Evolutionary conservation across 257 asterid genomes (phyloP).

Genomic region (Gardenia jasminoides): DNA sequence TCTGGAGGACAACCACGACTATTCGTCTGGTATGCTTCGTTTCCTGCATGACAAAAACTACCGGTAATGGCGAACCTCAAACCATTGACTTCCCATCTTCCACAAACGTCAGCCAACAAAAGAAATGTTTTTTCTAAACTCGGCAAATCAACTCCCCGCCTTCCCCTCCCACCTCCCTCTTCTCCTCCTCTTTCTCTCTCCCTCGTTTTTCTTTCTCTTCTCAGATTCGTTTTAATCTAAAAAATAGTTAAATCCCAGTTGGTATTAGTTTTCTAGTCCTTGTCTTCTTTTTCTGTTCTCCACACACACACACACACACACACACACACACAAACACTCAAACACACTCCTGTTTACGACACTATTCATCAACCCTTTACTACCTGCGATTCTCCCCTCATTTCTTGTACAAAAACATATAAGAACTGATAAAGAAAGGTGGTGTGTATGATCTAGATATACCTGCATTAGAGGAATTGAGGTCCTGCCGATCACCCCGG

Average conservation of each 20-base stretch:
- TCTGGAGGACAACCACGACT: neutral
- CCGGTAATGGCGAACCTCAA: conserved; percentile 9
- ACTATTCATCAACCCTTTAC: neutral
- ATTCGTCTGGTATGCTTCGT: neutral
- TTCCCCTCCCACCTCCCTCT: conserved; percentile 11
- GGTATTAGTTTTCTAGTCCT: neutral
- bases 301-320: neutral
- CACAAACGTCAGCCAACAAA: conserved; percentile 22
- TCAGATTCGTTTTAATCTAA: neutral
- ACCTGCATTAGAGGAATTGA: conserved; percentile 22
- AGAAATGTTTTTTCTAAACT: neutral
- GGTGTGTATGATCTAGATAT: neutral
- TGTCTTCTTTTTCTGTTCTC: neutral
- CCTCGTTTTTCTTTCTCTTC: conserved; percentile 1
- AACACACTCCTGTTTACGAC: neutral
- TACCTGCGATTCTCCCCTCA: neutral
- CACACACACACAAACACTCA: neutral
- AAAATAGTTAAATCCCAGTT: neutral
- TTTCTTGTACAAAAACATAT: neutral
- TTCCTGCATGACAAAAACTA: neutral
- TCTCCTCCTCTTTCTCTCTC: neutral
- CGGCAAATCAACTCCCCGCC: conserved; percentile 15
- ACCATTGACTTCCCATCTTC: conserved; percentile 22
- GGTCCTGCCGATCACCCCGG: conserved; percentile 27
- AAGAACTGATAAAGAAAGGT: neutral